Base-by-base conservation (phyloP, 1,284 basidiomycete species). In the Puccinia hordei region DNA sequence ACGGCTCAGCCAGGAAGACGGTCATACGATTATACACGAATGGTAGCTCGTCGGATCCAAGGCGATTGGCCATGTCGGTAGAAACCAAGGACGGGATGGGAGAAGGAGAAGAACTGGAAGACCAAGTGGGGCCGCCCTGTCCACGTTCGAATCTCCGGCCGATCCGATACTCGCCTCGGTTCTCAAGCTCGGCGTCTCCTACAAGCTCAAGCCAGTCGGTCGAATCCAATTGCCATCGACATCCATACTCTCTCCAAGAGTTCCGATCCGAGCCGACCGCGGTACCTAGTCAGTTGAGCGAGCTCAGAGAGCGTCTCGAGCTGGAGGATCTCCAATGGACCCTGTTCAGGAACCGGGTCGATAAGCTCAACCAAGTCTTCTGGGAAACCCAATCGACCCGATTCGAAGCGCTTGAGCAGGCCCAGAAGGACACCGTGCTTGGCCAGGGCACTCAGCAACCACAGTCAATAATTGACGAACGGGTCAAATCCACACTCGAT, bases 221-320 rank as follows among this genome's bases (percentile, higher is more conserved):
- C 5, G 53, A 65, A 6, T 30, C 63, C 38, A 12, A 41, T 2
- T 17, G 35, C 12, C 74, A 68, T 22, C 72, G 81, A 8, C 84
- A 84, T 75, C 84, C 84, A 2, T 84, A 84, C 81, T 83, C 83
- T 17, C 82, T 84, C 63, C 69, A 82, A 44, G 84, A 84, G 66
- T 84, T 84, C 76, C 80, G 49, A 46, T 15, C 81, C 12, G 61
- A 74, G 22, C 41, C 81, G 59, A 10, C 71, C 35, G 22, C 81
- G 81, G 17, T 74, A 27, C 24, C 69, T 49, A 0, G 17, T 77
- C 19, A 41, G 73, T 19, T 82, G 63, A 8, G 5, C 49, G 19
- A 81, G 81, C 30, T 82, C 6, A 49, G 55, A n/a, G 68, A 19
- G 3, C 63, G 35, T 6, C 41, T 77, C 33, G 63, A 84, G 35